These are phyloP conservation scores for Cryptosporidium parvum DNA, from an alignment of 169 alveolate species.

Conservation along the genomic window DNA sequence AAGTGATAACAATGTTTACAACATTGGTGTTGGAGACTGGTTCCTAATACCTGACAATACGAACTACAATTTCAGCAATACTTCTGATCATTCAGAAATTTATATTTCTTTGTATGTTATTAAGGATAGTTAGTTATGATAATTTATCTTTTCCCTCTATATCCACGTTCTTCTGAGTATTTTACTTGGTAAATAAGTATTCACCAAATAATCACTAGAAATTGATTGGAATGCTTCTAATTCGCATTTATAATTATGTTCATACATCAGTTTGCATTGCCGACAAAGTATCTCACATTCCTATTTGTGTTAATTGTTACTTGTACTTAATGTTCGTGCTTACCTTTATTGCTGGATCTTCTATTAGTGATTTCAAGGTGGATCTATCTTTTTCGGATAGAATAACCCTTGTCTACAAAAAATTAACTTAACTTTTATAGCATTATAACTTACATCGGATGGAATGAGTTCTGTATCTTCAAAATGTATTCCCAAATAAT, in stretches of 20 bases:
- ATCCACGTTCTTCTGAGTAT: slow-evolving; percentile 66
- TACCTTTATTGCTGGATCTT: slow-evolving; percentile 49
- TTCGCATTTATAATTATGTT: slow-evolving; percentile 53
- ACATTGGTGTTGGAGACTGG: slow-evolving; percentile 72
- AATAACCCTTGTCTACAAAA: slow-evolving; percentile 28
- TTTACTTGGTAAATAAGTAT: slow-evolving; percentile 47
- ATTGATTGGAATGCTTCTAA: slow-evolving; percentile 71
- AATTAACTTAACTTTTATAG: background rate
- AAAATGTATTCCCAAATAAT: slow-evolving; percentile 50
- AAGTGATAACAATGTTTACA: slow-evolving; percentile 59
- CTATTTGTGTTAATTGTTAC: background rate
- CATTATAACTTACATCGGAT: slow-evolving; percentile 24
- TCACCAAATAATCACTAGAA: slow-evolving; percentile 64
- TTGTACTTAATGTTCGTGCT: background rate
- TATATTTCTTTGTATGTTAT: slow-evolving; percentile 62
- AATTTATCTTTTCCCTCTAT: slow-evolving; percentile 4
- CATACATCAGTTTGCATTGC: slow-evolving; percentile 37
- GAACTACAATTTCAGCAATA: slow-evolving; percentile 61
- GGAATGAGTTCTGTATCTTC: slow-evolving; percentile 48
- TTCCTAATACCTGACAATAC: slow-evolving; percentile 70
- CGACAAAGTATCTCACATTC: slow-evolving; percentile 21
- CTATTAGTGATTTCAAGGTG: slow-evolving; percentile 7
- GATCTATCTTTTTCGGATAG: slow-evolving; percentile 55
- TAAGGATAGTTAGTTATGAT: slow-evolving; percentile 45
- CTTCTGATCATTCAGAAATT: slow-evolving; percentile 51